Evolutionary conservation across 2,329 filamentous ascomycete species (phyloP).

Genomic region (Zasmidium citrigriseum): DNA sequence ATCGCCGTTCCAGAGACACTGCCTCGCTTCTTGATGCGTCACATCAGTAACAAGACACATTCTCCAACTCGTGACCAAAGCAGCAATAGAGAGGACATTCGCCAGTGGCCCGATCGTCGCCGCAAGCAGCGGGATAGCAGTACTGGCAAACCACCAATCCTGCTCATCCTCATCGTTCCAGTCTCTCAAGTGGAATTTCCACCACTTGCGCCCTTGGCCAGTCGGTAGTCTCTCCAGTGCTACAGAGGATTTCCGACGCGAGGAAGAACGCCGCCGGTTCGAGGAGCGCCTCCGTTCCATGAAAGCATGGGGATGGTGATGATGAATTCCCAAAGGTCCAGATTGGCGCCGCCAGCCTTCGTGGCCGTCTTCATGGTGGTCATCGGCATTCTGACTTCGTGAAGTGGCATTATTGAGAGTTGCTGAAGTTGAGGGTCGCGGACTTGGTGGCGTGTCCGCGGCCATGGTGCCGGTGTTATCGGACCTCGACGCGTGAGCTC

Average conservation of each 20-base stretch:
- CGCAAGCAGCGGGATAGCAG: conserved; percentile 62
- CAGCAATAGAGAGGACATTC: conserved; percentile 83
- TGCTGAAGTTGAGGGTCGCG: neutral
- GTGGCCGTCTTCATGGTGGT: neutral
- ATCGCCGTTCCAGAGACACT: conserved; percentile 28
- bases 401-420: neutral
- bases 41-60: conserved; percentile 49
- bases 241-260: conserved; percentile 16
- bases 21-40: conserved; percentile 45
- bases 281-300: conserved; percentile 18
- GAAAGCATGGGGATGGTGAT: conserved; percentile 10
- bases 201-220: conserved; percentile 20
- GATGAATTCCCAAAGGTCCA: conserved; percentile 13
- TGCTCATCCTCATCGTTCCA: conserved; percentile 37
- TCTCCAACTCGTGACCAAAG: conserved; percentile 79
- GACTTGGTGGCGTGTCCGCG: neutral
- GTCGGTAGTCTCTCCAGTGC: conserved; percentile 14
- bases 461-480: neutral
- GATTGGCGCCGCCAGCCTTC: neutral
- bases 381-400: neutral
- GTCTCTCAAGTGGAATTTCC: conserved; percentile 27
- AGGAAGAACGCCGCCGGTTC: conserved; percentile 2
- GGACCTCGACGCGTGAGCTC: neutral
- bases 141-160: conserved; percentile 40
- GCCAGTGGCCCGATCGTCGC: conserved; percentile 84